Evolutionary conservation across 2,329 filamentous ascomycete genomes (phyloP), one percentile per base, ranked within the genome.

Genomic region (Scytalidium lignicola): DNA sequence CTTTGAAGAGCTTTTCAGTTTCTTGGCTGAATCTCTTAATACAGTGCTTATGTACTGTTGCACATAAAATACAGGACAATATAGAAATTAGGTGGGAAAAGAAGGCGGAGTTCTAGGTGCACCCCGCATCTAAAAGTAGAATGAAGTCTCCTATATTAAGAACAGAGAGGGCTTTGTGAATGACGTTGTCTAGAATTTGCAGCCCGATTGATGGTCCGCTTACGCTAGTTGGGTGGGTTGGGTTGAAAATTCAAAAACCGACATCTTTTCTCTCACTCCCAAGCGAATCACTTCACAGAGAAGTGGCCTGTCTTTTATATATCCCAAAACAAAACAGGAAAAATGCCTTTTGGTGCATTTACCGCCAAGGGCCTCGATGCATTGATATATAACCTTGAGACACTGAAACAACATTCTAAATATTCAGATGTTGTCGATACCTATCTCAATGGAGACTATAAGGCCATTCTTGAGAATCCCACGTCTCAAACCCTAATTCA

Each of bases 361-460:
- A 37, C 32, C 6, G 32, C 32, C 10, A 37, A 37, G 21, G 52
- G 52, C 20, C 51, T 63, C 5, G 63, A 65, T 54, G 29, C 44
- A 37, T 23, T 64, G 1, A 39, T 62, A 3, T 60, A 59, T 42
- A 49, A 63, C 29, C 47, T 65, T n/a, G 57, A 56, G 3, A 50
- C 54, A 19, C 49, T 65, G 10, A 59, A 61, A 46, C 43, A 57
- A 6, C 41, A 52, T 43, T 42, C 55, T 17, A 57, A 57, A 17
- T 50, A 64, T 22, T 55, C 58, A n/a, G 56, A 55, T 10, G 41
- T 58, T 40, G 51, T 61, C 17, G 52, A 46, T n/a, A 41, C 50
- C 7, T 64, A 61, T 26, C 53, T 62, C 17, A 51, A 57, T 29
- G 63, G 63, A 17, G 61, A 63, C 45, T 65, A 63, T 51, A 59